Evolutionary conservation across 139 green algal species (phyloP), one percentile per base, ranked within the genome.

Genomic region (Haematococcus sp.): DNA sequence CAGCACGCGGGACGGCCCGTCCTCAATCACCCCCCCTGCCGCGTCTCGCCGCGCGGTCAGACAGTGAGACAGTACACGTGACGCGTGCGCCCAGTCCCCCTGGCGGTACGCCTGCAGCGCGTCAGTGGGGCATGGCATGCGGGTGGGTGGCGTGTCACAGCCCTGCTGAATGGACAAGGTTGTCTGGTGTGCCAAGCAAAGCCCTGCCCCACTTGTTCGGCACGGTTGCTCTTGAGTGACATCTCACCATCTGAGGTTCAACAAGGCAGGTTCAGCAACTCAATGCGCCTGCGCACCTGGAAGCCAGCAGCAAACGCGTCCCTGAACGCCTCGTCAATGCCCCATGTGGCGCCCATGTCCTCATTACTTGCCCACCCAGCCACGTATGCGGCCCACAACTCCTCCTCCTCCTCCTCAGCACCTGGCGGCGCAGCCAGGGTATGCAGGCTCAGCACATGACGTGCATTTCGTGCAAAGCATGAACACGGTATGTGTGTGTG

Each of bases 361-460:
- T 92, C 89, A 73, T 96, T 90, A 71, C 95, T 88, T 31, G 69
- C 23, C 84, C 91, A 97, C 80, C 95, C 91, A 61, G 88, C 74
- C 9, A 60, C 32, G 30, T 84, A 77, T 9, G 74, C 61, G 7
- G 51, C 70, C 59, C 79, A 85, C 69, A 83, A 65, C 31, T 84
- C 33, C 64, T 81, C 69, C 66, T 85, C 75, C 43, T 76, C 65
- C 7, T 25, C 61, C 27, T 56, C 64, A 30, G 75, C 74, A 34
- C 32, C 61, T 68, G 61, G 31, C 17, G 56, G 40, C 7, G 7
- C 7, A 11, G 40, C 11, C 11, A 11, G 40, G 7, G 40, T 49
- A 11, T 49, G 40, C 7, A n/a, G n/a, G n/a, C n/a, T n/a, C n/a
- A n/a, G n/a, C n/a, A n/a, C n/a, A n/a, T n/a, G n/a, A n/a, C n/a